Evolutionary conservation across 2,329 filamentous ascomycete species (phyloP).

Genomic region (Gnomoniopsis sp.): DNA sequence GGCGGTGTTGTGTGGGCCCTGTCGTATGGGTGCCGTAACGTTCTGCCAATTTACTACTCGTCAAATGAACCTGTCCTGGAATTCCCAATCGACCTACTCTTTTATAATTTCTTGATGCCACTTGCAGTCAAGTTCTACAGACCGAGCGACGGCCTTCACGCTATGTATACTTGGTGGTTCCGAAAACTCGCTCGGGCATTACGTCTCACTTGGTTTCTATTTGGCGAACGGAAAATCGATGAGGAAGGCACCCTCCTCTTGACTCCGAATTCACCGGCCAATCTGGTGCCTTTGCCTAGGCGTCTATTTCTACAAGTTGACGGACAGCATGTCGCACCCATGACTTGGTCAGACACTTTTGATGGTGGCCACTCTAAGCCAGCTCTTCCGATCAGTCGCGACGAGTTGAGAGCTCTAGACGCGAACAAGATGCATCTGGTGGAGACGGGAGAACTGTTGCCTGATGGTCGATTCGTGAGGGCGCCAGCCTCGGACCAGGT

Average conservation of each 20-base stretch:
- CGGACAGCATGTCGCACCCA: slow-evolving; percentile 41
- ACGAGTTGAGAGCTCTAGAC: slow-evolving; percentile 34
- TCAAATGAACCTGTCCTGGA: slow-evolving; percentile 90
- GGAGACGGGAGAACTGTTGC: slow-evolving; percentile 51
- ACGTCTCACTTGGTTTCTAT: slow-evolving; percentile 87
- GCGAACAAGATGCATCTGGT: slow-evolving; percentile 44
- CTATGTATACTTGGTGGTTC: slow-evolving; percentile 96
- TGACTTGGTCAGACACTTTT: slow-evolving; percentile 57
- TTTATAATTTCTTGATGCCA: slow-evolving; percentile 96
- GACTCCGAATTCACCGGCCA: slow-evolving; percentile 28
- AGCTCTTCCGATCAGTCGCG: slow-evolving; percentile 29
- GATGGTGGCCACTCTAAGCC: slow-evolving; percentile 45
- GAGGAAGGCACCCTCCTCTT: slow-evolving; percentile 72
- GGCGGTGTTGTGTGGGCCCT: slow-evolving; percentile 96
- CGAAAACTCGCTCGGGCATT: slow-evolving; percentile 75
- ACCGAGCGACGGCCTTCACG: slow-evolving; percentile 78
- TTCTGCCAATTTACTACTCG: slow-evolving; percentile 91
- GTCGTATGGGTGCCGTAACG: slow-evolving; percentile 59
- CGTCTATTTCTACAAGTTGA: slow-evolving; percentile 46
- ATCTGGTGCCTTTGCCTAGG: slow-evolving; percentile 35
- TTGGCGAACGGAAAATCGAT: slow-evolving; percentile 75
- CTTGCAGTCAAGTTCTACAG: slow-evolving; percentile 79
- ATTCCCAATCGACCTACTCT: slow-evolving; percentile 88
- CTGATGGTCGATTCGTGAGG: slow-evolving; percentile 79
- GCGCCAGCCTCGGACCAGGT: slow-evolving; percentile 95